Percentiles rank a stretch among this genome's conserved stretches.
These are phyloP conservation scores for Leptographium radiaticola DNA, from an alignment of 2,329 filamentous ascomycete genomes.

Conservation along the genomic window DNA sequence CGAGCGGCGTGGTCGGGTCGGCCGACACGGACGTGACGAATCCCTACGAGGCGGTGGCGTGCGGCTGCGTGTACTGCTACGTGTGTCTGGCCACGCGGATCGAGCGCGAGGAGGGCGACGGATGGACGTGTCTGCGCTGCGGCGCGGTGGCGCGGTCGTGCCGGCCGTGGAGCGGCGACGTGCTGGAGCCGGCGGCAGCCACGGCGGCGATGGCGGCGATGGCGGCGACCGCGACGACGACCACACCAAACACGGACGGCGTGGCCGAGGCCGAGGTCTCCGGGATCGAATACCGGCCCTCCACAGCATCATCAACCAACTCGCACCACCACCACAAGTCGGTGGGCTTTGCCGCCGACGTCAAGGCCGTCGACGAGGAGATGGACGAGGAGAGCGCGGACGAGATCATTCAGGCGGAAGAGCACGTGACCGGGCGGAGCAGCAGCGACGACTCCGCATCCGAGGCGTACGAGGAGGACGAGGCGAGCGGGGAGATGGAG, in stretches of 20 bases:
- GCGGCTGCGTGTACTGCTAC: conserved; percentile 90
- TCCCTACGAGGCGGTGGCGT: conserved; percentile 82
- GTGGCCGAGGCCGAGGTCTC: not conserved
- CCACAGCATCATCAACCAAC: not conserved
- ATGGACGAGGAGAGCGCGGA: conserved; percentile 7
- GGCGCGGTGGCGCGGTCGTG: conserved; percentile 75
- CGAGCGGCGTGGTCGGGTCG: conserved; percentile 71
- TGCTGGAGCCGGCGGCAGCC: conserved; percentile 40
- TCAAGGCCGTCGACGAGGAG: conserved; percentile 20
- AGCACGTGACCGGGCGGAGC: not conserved
- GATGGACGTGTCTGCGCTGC: conserved; percentile 83
- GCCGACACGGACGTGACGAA: conserved; percentile 92
- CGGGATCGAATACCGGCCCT: not conserved
- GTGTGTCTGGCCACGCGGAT: conserved; percentile 84
- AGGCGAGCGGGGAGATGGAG: not conserved
- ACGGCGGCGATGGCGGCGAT: not conserved
- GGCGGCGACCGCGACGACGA: not conserved
- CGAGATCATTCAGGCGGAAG: not conserved
- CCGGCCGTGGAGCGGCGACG: conserved; percentile 82
- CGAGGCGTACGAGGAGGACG: conserved; percentile 18
- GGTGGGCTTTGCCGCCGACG: conserved; percentile 50
- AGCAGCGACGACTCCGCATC: conserved; percentile 12
- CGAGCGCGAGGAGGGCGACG: conserved; percentile 86
- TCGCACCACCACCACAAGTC: conserved; percentile 28
- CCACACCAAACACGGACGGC: too few relatives aligned